A percentile compares a stretch with the other conserved stretches of the same genome.
These are phyloP conservation scores for Globisporangium okanoganense DNA, from an alignment of 352 stramenopile genomes.

Conservation along the genomic window DNA sequence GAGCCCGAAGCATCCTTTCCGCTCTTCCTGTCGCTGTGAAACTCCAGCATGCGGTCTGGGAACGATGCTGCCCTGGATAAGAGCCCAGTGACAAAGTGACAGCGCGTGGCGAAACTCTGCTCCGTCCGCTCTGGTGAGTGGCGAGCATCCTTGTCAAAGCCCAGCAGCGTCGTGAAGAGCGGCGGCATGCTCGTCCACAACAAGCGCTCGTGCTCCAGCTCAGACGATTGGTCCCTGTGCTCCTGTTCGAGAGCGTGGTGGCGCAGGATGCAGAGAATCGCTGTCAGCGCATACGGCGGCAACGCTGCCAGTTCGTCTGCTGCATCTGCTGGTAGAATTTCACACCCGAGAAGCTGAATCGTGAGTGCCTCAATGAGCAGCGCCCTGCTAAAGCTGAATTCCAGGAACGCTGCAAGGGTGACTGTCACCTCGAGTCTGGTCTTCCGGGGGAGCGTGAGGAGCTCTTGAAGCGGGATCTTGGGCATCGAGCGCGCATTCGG, in stretches of 20 bases:
- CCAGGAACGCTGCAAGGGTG: slow-evolving; percentile 32
- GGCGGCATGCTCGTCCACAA: slow-evolving; percentile 42
- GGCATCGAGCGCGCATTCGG: slow-evolving; percentile 32
- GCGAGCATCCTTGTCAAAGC: slow-evolving; percentile 1
- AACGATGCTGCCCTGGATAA: slow-evolving; percentile 47
- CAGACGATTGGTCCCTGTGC: background rate
- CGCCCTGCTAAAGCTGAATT: slow-evolving; percentile 33
- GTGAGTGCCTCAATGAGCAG: slow-evolving; percentile 45
- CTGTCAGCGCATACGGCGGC: slow-evolving; percentile 39
- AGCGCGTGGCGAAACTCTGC: slow-evolving; percentile 23
- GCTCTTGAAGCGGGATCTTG: slow-evolving; percentile 23
- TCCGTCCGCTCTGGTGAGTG: slow-evolving; percentile 1
- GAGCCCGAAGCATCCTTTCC: background rate
- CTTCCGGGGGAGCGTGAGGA: slow-evolving; percentile 25
- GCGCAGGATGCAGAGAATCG: slow-evolving; percentile 31
- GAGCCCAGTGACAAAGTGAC: slow-evolving; percentile 34
- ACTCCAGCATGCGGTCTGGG: slow-evolving; percentile 20
- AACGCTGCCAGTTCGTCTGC: slow-evolving; percentile 35
- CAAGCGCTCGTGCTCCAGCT: slow-evolving; percentile 20
- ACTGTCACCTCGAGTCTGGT: slow-evolving; percentile 31
- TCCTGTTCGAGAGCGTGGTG: slow-evolving; percentile 26
- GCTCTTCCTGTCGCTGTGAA: slow-evolving; percentile 3
- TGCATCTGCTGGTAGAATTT: slow-evolving; percentile 10
- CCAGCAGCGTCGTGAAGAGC: slow-evolving; percentile 32
- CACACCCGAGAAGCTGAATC: slow-evolving; percentile 34